Conservation (phyloP, 768 basidiomycete genomes). For the Trametes punicea region DNA sequence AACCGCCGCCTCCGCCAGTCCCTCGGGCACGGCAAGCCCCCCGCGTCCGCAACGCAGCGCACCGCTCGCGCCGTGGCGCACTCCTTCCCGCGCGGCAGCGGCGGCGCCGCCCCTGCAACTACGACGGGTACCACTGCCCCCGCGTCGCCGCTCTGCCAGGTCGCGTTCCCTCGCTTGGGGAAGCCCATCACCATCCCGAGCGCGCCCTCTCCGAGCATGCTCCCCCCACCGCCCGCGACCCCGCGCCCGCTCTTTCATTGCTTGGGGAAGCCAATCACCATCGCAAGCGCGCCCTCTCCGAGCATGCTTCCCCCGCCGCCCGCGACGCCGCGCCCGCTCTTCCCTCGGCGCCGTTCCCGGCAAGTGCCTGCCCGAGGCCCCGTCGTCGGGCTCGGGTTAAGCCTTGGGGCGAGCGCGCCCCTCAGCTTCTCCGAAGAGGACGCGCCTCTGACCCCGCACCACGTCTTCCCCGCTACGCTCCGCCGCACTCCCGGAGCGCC, state of each 20-base stretch:
- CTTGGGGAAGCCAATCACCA: too few relatives aligned
- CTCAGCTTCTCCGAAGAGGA: constrained; percentile 2
- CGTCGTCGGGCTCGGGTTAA: constrained; percentile 1
- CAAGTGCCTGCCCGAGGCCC: not conserved
- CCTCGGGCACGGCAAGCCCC: not conserved
- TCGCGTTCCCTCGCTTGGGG: not conserved
- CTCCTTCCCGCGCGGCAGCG: not conserved
- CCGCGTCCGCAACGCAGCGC: not conserved
- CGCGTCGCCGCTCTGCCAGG: not conserved
- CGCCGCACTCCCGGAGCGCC: constrained; percentile 19
- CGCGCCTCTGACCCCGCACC: constrained; percentile 9
- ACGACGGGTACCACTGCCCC: not conserved
- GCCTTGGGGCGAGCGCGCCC: not conserved
- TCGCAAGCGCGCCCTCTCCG: too few relatives aligned
- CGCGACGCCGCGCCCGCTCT: not conserved
- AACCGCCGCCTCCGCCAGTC: constrained; percentile 1
- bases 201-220: constrained; percentile 14
- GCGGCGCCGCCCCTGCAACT: not conserved
- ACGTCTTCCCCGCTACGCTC: constrained; percentile 6
- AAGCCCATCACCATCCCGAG: not conserved
- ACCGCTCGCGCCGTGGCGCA: not conserved
- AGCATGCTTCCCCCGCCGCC: constrained; percentile 14
- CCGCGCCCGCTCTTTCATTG: constrained; percentile 6
- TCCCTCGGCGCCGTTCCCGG: constrained; percentile 5
- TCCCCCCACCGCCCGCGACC: constrained; percentile 8